A percentile compares a stretch with the other conserved stretches of the same genome.
Evolutionary conservation across 129 eudicot genomes (phyloP).

Genomic region (Arctium minus): DNA sequence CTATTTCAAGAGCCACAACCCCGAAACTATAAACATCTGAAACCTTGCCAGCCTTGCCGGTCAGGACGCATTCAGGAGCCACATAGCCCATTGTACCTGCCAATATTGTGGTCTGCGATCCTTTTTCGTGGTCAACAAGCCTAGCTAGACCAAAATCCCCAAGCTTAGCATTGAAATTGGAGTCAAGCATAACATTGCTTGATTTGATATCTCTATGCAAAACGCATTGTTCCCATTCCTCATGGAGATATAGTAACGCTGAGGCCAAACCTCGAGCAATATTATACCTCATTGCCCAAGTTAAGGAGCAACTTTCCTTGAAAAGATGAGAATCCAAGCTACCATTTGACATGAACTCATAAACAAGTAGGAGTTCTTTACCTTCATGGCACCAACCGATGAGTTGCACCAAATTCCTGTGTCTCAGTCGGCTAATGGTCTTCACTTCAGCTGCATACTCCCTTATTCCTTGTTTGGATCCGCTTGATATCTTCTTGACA

Average conservation of each 20-base stretch:
- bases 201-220: slow-evolving; percentile 28
- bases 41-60: slow-evolving; percentile 46
- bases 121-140: slow-evolving; percentile 45
- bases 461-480: slow-evolving; percentile 40
- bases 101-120: slow-evolving; percentile 30
- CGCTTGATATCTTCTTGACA: slow-evolving; percentile 29
- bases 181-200: slow-evolving; percentile 49
- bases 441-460: slow-evolving; percentile 46
- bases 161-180: slow-evolving; percentile 39
- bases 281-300: slow-evolving; percentile 35
- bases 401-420: slow-evolving; percentile 43
- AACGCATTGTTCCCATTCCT: slow-evolving; percentile 39
- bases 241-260: slow-evolving; percentile 45
- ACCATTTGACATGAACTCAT: slow-evolving; percentile 26
- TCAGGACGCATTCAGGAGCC: slow-evolving; percentile 44
- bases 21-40: slow-evolving; percentile 58
- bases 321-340: slow-evolving; percentile 45
- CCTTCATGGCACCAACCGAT: slow-evolving; percentile 53
- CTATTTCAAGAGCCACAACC: slow-evolving; percentile 43
- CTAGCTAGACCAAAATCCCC: slow-evolving; percentile 57
- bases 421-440: slow-evolving; percentile 43
- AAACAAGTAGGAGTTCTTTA: slow-evolving; percentile 28
- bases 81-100: slow-evolving; percentile 53
- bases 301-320: slow-evolving; percentile 22
- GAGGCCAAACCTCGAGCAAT: slow-evolving; percentile 40